Conservation (phyloP, 1,284 basidiomycete genomes). For the Leccinum angustisporum region DNA sequence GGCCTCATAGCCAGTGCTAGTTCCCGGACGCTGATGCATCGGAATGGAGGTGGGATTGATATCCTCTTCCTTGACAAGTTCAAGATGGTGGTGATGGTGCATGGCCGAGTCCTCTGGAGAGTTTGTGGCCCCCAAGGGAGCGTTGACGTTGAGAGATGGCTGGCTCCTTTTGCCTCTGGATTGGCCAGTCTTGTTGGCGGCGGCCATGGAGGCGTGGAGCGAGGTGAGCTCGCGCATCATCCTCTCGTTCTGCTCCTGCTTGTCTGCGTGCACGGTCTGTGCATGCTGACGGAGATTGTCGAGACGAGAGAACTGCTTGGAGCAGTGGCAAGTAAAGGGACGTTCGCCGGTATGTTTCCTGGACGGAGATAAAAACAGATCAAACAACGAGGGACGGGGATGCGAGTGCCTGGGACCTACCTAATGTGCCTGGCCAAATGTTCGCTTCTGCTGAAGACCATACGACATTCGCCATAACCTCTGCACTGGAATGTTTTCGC, state of each 20-base stretch:
- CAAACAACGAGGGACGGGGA: constrained; percentile 17
- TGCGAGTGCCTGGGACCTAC: constrained; percentile 46
- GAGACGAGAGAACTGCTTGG: constrained; percentile 92
- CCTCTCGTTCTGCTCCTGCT: constrained; percentile 82
- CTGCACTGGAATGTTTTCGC: constrained; percentile 94
- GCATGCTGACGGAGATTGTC: constrained; percentile 97
- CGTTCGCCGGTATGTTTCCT: constrained; percentile 98
- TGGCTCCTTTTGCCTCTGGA: constrained; percentile 43
- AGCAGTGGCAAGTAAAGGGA: constrained; percentile 94
- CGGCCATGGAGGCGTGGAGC: constrained; percentile 83
- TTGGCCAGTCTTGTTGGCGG: constrained; percentile 58
- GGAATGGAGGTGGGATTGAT: constrained; percentile 27
- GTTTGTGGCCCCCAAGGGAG: neutral
- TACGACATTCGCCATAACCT: constrained; percentile 92
- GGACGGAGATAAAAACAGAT: constrained; percentile 25
- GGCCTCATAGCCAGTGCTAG: constrained; percentile 69
- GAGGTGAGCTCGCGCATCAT: constrained; percentile 90
- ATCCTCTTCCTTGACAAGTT: constrained; percentile 58
- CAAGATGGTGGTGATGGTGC: constrained; percentile 16
- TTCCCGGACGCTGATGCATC: constrained; percentile 59
- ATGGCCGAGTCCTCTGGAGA: constrained; percentile 14
- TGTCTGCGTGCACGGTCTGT: constrained; percentile 93
- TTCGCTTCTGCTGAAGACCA: constrained; percentile 95
- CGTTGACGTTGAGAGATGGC: constrained; percentile 12
- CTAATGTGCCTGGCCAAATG: constrained; percentile 94